A percentile compares a stretch with the other conserved stretches of the same genome.
These are phyloP conservation scores for Aspergillus taichungensis DNA, from an alignment of 495 filamentous ascomycete species.

Conservation along the genomic window DNA sequence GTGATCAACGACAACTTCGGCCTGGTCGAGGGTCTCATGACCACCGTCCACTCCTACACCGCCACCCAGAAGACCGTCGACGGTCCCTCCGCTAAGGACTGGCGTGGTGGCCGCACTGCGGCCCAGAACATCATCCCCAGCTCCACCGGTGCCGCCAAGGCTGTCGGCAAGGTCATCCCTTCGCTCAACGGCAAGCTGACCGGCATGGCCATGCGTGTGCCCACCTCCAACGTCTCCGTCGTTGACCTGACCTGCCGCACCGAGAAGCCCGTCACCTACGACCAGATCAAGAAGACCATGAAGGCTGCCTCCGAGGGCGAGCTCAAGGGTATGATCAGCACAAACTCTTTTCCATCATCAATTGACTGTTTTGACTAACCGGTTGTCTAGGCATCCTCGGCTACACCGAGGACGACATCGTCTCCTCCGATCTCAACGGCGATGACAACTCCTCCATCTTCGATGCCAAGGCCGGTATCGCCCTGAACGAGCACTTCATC, in stretches of 20 bases:
- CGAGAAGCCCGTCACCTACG: constrained; percentile 84
- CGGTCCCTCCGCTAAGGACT: constrained; percentile 96
- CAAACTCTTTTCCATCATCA: neutral
- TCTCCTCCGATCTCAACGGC: constrained; percentile 89
- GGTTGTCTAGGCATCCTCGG: constrained; percentile 60
- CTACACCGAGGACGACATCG: constrained; percentile 96
- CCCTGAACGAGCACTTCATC: constrained; percentile 95
- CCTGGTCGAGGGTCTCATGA: constrained; percentile 99
- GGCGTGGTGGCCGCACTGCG: constrained; percentile 96
- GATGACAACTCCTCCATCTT: constrained; percentile 93
- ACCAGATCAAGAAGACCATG: constrained; percentile 85
- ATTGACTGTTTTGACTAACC: constrained; percentile 23
- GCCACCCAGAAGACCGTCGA: constrained; percentile 99
- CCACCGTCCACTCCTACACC: constrained; percentile 99
- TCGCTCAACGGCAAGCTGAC: constrained; percentile 97
- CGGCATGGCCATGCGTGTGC: constrained; percentile 98
- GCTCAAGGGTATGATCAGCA: constrained; percentile 71
- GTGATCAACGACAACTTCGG: constrained; percentile 95
- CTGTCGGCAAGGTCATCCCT: constrained; percentile 99
- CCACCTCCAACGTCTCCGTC: constrained; percentile 97
- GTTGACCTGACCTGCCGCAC: constrained; percentile 92
- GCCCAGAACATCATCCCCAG: constrained; percentile 99
- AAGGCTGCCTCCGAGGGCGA: constrained; percentile 79
- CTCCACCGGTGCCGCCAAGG: constrained; percentile 99
- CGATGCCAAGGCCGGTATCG: constrained; percentile 98